Conservation (phyloP, 2,329 filamentous ascomycete genomes). For the Beauveria bassiana region DNA sequence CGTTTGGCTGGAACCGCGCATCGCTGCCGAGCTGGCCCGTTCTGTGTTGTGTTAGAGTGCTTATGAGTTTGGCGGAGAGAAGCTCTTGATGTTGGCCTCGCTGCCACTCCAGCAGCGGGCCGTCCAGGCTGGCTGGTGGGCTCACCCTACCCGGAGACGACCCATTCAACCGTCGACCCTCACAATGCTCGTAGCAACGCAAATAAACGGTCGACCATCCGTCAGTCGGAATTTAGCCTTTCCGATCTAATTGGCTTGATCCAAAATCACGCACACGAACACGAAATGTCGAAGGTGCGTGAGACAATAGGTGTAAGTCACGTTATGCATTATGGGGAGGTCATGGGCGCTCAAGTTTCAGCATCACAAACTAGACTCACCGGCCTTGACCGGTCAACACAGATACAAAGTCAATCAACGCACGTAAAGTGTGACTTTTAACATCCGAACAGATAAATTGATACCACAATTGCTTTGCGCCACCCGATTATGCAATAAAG, state of each 20-base stretch:
- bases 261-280: too few species aligned
- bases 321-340: too few species aligned
- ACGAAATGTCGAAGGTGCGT: too few species aligned
- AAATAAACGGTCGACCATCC: too few species aligned
- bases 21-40: conserved; percentile 24
- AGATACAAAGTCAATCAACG: background rate
- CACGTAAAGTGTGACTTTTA: background rate
- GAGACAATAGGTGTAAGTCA: too few species aligned
- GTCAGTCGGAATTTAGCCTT: too few species aligned
- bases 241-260: too few species aligned
- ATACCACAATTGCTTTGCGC: background rate
- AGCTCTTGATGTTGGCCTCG: background rate
- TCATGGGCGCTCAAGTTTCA: too few species aligned
- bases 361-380: too few species aligned
- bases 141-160: background rate
- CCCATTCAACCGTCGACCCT: background rate
- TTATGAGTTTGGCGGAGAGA: background rate
- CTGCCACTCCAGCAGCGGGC: background rate
- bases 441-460: background rate
- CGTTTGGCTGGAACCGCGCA: conserved; percentile 32
- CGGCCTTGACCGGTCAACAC: background rate
- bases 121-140: background rate
- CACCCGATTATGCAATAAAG: background rate
- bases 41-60: background rate
- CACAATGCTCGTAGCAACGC: too few species aligned